Conservation (phyloP, 169 alveolate genomes). For the Plasmodium vivax region DNA sequence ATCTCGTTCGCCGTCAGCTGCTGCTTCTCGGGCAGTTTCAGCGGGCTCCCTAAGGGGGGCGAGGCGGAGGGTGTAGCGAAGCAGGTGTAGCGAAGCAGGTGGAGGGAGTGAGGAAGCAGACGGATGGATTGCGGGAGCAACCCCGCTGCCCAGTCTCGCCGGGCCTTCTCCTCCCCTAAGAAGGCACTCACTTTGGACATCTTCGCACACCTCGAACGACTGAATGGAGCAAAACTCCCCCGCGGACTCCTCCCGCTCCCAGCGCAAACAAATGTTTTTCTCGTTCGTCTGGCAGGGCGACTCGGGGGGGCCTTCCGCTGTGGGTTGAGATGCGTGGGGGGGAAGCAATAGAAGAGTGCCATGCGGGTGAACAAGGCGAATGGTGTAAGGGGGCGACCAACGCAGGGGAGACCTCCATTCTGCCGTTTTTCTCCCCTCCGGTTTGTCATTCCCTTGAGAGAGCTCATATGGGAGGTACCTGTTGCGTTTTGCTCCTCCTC, state of each 20-base stretch:
- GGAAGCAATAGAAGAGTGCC: background rate
- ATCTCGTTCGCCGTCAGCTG: slow-evolving; percentile 42
- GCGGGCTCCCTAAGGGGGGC: background rate
- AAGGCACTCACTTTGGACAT: background rate
- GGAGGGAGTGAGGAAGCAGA: too few species aligned
- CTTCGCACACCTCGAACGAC: background rate
- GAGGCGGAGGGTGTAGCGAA: background rate
- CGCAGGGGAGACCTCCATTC: background rate
- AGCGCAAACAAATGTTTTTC: background rate
- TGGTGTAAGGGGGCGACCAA: background rate
- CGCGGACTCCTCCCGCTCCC: background rate
- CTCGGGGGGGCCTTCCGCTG: background rate
- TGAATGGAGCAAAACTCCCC: background rate
- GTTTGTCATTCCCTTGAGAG: background rate
- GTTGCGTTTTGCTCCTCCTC: background rate
- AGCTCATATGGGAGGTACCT: background rate
- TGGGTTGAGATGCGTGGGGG: background rate
- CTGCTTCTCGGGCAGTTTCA: slow-evolving; percentile 47
- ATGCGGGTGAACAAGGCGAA: background rate
- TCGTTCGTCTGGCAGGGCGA: background rate
- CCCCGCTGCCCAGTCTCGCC: background rate
- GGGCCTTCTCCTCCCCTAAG: background rate
- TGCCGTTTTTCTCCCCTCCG: background rate
- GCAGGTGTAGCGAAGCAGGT: too few species aligned
- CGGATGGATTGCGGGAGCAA: too few species aligned